Conservation (phyloP, 306 rosid genomes). For the Heteromeles arbutifolia region DNA sequence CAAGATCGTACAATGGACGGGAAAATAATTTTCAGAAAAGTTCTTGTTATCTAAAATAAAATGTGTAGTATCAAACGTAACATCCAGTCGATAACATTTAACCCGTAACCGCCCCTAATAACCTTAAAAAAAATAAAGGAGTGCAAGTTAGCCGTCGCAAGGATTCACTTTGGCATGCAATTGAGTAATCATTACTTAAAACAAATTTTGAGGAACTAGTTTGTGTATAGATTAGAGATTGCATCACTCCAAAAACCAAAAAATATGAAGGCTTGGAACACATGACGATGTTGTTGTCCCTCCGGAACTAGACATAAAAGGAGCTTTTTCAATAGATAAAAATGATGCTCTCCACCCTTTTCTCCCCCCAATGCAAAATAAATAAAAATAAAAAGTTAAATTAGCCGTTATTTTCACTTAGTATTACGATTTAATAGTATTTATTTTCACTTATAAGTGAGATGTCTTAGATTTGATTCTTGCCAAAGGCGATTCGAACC, state of each 20-base stretch:
- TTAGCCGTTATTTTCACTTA: too few relatives aligned
- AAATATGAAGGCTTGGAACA: slow-evolving; percentile 10
- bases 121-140: background rate
- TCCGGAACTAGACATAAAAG: slow-evolving; percentile 57
- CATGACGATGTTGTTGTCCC: slow-evolving; percentile 36
- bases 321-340: slow-evolving; percentile 34
- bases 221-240: slow-evolving; percentile 22
- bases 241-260: slow-evolving; percentile 14
- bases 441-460: too few relatives aligned
- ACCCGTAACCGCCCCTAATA: background rate
- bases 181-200: slow-evolving; percentile 5
- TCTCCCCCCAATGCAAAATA: background rate
- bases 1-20: too few relatives aligned
- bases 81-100: too few relatives aligned
- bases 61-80: background rate
- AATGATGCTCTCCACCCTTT: slow-evolving; percentile 57
- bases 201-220: slow-evolving; percentile 10
- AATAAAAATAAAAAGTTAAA: background rate
- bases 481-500: fast-evolving
- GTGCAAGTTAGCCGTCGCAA: slow-evolving; percentile 18
- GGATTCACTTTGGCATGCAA: slow-evolving; percentile 17
- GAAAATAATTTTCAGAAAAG: too few relatives aligned
- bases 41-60: too few relatives aligned
- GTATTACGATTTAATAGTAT: too few relatives aligned
- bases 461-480: fast-evolving